Base-by-base conservation (phyloP, 2,329 filamentous ascomycete genomes). In the Pyricularia pennisetigena region DNA sequence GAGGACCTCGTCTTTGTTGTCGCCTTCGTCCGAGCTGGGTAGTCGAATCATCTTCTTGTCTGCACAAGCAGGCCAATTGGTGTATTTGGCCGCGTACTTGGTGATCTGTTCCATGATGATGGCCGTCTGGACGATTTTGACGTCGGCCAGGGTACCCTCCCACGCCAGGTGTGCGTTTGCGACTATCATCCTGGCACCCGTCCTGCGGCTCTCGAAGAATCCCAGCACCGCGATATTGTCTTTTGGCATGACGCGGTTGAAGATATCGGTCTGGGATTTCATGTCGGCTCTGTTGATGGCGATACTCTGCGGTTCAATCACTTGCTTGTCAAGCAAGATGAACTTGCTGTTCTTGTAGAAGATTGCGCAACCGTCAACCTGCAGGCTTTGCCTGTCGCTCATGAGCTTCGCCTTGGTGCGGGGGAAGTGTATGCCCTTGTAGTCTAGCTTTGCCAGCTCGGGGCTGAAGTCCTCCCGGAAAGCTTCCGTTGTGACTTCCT, bases 181-280 rank as follows among this genome's bases (percentile, higher is more conserved):
- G 49, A 98, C 88, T 71, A 99, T 97, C 74, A 98, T 82, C 68
- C 95, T 89, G 16, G 93, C 89, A n/a, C 95, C 95, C 0, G 94
- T 97, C 70, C 87, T 82, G 54, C 94, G 88, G 74, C 97, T 97
- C 79, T 99, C 95, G 71, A 99, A 87, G 82, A 98, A 97, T 68
- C 91, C 88, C 65, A 97, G 87, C 65, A 97, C 90, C 20, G 91
- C 95, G 78, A 99, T 97, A 76, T 98, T 94, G 82, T 99, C 95
- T 80, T 95, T 93, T 70, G 94, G 94, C 95, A 97, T 98, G 70
- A 99, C 91, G 30, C 95, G 91, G 78, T 99, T 99, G 85, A 97
- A 98, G 69, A 98, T 94, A 74, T 99, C 95, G 76, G 97, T 92
- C 74, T 97, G 93, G 68, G 94, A 92, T 81, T 98, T 98, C 88